Percentiles rank a stretch among this genome's conserved stretches.
Conservation (phyloP, 768 basidiomycete species). For the Amanita subjunquillea region DNA sequence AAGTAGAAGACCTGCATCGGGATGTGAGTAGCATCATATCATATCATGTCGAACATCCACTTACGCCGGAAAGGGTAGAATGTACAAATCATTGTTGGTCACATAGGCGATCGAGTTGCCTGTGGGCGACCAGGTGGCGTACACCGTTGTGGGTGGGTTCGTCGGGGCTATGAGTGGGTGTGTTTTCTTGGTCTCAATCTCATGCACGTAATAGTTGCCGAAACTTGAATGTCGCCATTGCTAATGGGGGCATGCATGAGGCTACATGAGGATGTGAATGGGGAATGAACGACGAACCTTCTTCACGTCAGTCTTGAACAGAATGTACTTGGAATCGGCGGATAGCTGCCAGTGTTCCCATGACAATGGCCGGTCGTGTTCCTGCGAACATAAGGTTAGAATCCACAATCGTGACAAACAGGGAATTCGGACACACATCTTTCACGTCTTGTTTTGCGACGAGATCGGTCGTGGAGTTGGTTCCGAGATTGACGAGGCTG, state of each 20-base stretch:
- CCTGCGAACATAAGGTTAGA: constrained; percentile 24
- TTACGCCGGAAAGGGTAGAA: constrained; percentile 59
- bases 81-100: constrained; percentile 78
- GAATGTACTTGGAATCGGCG: constrained; percentile 82
- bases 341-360: constrained; percentile 75
- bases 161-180: constrained; percentile 61
- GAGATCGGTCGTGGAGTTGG: constrained; percentile 54
- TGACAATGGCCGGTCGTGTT: constrained; percentile 36
- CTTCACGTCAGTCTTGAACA: constrained; percentile 62
- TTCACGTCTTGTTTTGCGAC: constrained; percentile 48
- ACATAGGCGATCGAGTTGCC: constrained; percentile 84
- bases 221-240: constrained; percentile 93
- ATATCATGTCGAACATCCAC: constrained; percentile 13
- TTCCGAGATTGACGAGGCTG: constrained; percentile 71
- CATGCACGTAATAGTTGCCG: constrained; percentile 91
- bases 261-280: neutral
- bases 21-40: neutral
- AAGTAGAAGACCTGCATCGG: constrained; percentile 20
- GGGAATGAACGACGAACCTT: constrained; percentile 41
- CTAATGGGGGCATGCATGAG: constrained; percentile 21
- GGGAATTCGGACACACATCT: constrained; percentile 36
- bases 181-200: constrained; percentile 57
- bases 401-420: neutral
- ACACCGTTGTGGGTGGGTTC: constrained; percentile 61
- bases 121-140: constrained; percentile 84